These are phyloP conservation scores for Spirogloea muscicola DNA, from an alignment of 139 green algal species.

Conservation along the genomic window DNA sequence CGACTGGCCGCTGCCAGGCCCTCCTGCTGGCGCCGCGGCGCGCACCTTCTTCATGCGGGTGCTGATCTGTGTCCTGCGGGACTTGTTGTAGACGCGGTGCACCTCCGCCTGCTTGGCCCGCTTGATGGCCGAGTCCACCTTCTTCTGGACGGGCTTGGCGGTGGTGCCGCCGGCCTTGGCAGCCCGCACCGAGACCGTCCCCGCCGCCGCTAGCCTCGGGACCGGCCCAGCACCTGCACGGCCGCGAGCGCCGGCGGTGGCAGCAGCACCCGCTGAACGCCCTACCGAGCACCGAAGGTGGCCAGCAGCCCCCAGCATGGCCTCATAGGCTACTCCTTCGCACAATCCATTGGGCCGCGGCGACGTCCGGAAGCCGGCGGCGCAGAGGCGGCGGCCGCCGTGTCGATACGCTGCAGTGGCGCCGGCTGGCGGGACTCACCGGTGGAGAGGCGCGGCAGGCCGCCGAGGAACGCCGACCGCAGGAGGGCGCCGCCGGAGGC, in stretches of 20 bases:
- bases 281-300: background rate
- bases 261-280: background rate
- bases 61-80: slow-evolving; percentile 27
- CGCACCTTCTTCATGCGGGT: slow-evolving; percentile 45
- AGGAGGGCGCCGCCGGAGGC: background rate
- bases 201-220: background rate
- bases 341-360: background rate
- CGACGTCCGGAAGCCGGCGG: background rate
- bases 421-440: no score
- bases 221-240: background rate
- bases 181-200: background rate
- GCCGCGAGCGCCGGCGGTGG: background rate
- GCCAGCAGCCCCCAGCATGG: background rate
- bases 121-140: slow-evolving; percentile 25
- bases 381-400: background rate
- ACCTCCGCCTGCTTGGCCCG: slow-evolving; percentile 32
- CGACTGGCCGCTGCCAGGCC: background rate
- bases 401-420: background rate
- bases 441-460: background rate
- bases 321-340: background rate
- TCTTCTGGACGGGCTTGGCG: slow-evolving; percentile 5
- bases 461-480: background rate
- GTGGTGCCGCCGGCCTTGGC: background rate
- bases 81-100: slow-evolving; percentile 35
- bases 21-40: background rate